phyloP scores from a whole-genome alignment of 2,329 filamentous ascomycete species.

The Cytospora paraplurivora region DNA sequence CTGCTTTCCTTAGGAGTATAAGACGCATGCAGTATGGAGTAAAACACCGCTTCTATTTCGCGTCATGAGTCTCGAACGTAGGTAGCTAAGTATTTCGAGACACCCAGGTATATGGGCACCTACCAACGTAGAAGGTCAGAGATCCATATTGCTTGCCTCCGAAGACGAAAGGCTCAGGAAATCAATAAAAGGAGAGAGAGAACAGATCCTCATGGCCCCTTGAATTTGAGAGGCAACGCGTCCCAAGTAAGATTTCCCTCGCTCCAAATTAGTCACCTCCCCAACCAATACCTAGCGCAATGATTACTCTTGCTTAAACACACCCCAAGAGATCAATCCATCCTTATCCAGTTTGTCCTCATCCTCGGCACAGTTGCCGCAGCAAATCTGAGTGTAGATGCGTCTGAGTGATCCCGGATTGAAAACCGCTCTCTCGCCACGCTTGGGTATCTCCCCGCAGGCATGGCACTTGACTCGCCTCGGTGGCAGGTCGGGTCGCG shows the following conservation, averaged over 20 bases:
- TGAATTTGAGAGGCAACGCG: too few species aligned
- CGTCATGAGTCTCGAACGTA: too few species aligned
- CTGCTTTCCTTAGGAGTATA: too few species aligned
- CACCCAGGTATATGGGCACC: too few species aligned
- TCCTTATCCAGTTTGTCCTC: background rate
- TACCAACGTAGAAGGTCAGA: too few species aligned
- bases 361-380: background rate
- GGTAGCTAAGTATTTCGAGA: too few species aligned
- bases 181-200: too few species aligned
- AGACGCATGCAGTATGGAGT: too few species aligned
- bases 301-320: background rate
- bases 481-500: background rate
- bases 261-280: background rate
- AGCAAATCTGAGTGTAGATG: conserved; percentile 8
- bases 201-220: too few species aligned
- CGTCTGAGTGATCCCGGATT: background rate
- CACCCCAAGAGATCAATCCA: background rate
- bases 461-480: conserved; percentile 1
- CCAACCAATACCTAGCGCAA: background rate
- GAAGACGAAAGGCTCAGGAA: too few species aligned
- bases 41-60: too few species aligned
- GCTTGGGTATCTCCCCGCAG: background rate
- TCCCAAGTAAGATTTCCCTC: background rate
- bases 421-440: background rate
- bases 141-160: too few species aligned